These are phyloP conservation scores for Alternaria viburni DNA, from an alignment of 2,329 filamentous ascomycete genomes.

Conservation along the genomic window DNA sequence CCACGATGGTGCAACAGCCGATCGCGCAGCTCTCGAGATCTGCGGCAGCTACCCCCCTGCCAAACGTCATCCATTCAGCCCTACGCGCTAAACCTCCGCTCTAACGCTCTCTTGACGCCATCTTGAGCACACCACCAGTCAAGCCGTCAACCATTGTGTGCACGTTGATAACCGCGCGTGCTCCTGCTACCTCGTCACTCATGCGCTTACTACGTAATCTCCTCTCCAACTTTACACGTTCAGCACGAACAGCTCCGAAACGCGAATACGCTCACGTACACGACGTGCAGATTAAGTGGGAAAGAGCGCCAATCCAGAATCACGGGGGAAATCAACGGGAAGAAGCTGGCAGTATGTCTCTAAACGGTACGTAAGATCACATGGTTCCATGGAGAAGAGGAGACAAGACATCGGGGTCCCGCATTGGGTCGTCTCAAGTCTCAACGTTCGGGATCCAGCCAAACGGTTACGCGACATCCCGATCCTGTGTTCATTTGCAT, in stretches of 20 bases:
- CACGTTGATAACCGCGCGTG: neutral
- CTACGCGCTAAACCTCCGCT: conserved; percentile 12
- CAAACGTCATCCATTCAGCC: conserved; percentile 20
- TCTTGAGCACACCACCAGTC: conserved; percentile 15
- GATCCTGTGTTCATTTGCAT: conserved; percentile 6
- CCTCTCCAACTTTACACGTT: neutral
- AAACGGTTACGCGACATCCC: neutral
- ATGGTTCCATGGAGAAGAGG: neutral
- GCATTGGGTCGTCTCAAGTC: neutral
- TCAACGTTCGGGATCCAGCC: neutral
- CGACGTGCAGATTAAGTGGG: conserved; percentile 28
- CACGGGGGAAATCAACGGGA: neutral
- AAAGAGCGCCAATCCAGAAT: neutral
- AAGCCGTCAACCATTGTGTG: neutral
- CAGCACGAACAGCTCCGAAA: neutral
- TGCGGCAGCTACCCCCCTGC: conserved; percentile 15
- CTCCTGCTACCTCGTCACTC: neutral
- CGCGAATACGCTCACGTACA: conserved; percentile 39
- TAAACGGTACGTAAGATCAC: conserved; percentile 11
- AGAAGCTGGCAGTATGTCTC: conserved; percentile 12
- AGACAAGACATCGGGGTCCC: neutral
- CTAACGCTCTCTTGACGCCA: conserved; percentile 11
- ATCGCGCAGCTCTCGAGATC: conserved; percentile 6
- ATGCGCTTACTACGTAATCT: conserved; percentile 10
- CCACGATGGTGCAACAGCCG: conserved; percentile 7